A percentile compares a stretch with the other conserved stretches of the same genome.
These are phyloP conservation scores for Coemansia sp. DNA, from an alignment of 192 early-diverging fungal species.

Conservation along the genomic window DNA sequence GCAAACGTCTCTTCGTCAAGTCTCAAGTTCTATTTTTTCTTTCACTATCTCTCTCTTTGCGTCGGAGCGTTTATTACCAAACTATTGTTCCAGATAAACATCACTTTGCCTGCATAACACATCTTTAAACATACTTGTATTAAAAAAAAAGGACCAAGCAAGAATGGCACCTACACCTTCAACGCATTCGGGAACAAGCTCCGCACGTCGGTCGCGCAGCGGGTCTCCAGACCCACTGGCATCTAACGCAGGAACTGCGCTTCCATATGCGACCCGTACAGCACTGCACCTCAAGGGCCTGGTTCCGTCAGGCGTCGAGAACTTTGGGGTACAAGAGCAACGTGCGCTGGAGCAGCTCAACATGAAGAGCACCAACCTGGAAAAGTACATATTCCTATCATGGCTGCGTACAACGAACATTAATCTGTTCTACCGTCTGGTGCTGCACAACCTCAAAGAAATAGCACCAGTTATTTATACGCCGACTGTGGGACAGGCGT, in stretches of 20 bases:
- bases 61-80: too few species aligned
- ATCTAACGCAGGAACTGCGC: slow-evolving; percentile 30
- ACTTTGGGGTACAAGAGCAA: slow-evolving; percentile 66
- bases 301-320: slow-evolving; percentile 71
- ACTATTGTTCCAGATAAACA: too few species aligned
- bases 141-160: neutral
- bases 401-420: slow-evolving; percentile 75
- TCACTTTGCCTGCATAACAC: too few species aligned
- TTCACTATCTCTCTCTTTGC: neutral
- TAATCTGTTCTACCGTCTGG: slow-evolving; percentile 79
- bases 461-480: slow-evolving; percentile 77
- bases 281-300: slow-evolving; percentile 67
- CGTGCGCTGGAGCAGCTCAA: slow-evolving; percentile 72
- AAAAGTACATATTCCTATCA: slow-evolving; percentile 83
- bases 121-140: too few species aligned
- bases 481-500: slow-evolving; percentile 78
- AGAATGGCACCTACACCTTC: slow-evolving; percentile 3
- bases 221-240: slow-evolving; percentile 36
- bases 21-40: neutral
- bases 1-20: neutral
- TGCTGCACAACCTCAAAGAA: slow-evolving; percentile 77
- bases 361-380: slow-evolving; percentile 64
- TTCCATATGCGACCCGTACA: slow-evolving; percentile 51
- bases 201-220: slow-evolving; percentile 33
- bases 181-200: slow-evolving; percentile 26